Conservation (phyloP, 1,284 basidiomycete genomes). For the Microbotryum silenes-acaulis region DNA sequence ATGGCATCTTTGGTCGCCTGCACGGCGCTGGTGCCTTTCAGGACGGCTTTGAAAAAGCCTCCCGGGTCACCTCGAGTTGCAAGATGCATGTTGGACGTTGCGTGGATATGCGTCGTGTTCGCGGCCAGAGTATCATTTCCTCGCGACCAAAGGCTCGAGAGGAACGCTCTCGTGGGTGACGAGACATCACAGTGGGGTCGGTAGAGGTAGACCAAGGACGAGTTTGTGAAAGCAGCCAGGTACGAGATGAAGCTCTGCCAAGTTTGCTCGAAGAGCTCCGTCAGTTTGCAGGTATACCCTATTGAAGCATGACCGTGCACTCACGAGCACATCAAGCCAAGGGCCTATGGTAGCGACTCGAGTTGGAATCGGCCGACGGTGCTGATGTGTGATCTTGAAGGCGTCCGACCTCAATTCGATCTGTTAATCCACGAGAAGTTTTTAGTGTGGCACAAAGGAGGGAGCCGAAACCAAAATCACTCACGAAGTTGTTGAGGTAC, state of each 20-base stretch:
- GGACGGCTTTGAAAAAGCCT: slow-evolving; percentile 11
- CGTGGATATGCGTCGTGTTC: not conserved
- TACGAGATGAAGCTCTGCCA: slow-evolving; percentile 65
- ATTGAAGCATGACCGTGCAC: slow-evolving; percentile 15
- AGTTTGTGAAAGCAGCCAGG: slow-evolving; percentile 75
- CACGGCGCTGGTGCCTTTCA: slow-evolving; percentile 1
- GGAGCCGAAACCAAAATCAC: not conserved
- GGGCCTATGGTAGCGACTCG: slow-evolving; percentile 87
- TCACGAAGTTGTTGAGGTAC: slow-evolving; percentile 35
- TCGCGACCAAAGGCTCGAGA: slow-evolving; percentile 10
- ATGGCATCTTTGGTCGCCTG: slow-evolving; percentile 7
- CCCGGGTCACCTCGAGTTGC: not conserved
- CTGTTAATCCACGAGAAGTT: slow-evolving; percentile 9
- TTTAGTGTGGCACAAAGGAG: not conserved
- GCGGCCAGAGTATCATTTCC: slow-evolving; percentile 10
- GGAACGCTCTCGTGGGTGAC: slow-evolving; percentile 3
- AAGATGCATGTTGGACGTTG: not conserved
- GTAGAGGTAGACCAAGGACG: slow-evolving; percentile 79
- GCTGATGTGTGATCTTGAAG: slow-evolving; percentile 84
- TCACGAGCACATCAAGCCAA: slow-evolving; percentile 75
- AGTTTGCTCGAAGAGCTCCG: slow-evolving; percentile 30
- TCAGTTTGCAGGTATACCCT: not conserved
- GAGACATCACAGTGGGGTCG: slow-evolving; percentile 40
- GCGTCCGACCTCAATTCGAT: slow-evolving; percentile 89
- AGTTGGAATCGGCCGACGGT: slow-evolving; percentile 71